A percentile compares a stretch with the other conserved stretches of the same genome.
Evolutionary conservation across 805 yeast genomes (phyloP).

Genomic region (Nakazawaea ishiwadae): DNA sequence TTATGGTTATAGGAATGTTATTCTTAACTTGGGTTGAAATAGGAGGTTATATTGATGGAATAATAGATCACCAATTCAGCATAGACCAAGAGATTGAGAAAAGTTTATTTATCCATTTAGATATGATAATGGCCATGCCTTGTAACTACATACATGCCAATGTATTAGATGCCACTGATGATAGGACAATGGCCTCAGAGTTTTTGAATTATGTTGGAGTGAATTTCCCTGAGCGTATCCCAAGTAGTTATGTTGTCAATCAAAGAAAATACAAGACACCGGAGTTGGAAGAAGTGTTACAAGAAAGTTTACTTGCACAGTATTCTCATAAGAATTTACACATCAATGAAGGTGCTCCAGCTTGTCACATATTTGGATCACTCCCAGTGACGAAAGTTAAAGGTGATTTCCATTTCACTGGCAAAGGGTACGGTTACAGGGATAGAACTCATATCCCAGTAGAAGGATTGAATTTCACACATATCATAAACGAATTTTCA

Average conservation of each 20-base stretch:
- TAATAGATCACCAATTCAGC: slow-evolving; percentile 67
- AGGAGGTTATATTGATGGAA: slow-evolving; percentile 82
- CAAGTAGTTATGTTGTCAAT: slow-evolving; percentile 41
- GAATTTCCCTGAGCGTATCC: slow-evolving; percentile 41
- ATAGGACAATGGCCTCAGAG: slow-evolving; percentile 74
- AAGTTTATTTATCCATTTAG: slow-evolving; percentile 68
- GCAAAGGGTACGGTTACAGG: slow-evolving; percentile 62
- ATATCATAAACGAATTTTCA: slow-evolving; percentile 80
- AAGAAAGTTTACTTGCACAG: slow-evolving; percentile 62
- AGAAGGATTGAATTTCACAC: slow-evolving; percentile 70
- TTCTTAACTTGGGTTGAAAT: slow-evolving; percentile 79
- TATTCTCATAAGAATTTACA: slow-evolving; percentile 42
- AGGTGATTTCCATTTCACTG: slow-evolving; percentile 84
- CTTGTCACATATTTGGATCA: slow-evolving; percentile 82
- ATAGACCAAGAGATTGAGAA: slow-evolving; percentile 61
- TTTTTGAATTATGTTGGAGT: slow-evolving; percentile 66
- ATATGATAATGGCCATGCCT: slow-evolving; percentile 77
- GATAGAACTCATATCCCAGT: slow-evolving; percentile 42
- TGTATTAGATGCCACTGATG: slow-evolving; percentile 74
- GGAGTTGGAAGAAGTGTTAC: slow-evolving; percentile 61
- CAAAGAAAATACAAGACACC: slow-evolving; percentile 49
- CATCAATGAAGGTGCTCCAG: slow-evolving; percentile 53
- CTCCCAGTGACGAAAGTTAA: slow-evolving; percentile 80
- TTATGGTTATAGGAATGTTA: slow-evolving; percentile 57
- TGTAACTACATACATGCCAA: slow-evolving; percentile 73